Evolutionary conservation across 192 early-diverging fungal genomes (phyloP).

Genomic region (Hyaloraphidium curvatum): DNA sequence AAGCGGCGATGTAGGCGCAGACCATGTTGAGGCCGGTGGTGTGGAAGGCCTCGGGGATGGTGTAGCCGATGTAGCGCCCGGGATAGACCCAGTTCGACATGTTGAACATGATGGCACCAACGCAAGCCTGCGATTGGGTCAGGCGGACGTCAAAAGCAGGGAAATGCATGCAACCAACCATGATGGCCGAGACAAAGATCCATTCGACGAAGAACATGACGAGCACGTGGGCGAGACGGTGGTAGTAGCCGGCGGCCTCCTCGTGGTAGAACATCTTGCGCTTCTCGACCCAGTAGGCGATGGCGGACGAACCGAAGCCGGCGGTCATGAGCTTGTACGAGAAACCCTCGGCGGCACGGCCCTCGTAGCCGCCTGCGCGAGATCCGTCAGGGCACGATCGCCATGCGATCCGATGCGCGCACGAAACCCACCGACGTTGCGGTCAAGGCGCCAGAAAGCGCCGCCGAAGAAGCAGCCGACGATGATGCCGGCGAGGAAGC

Average conservation of each 20-base stretch:
- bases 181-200: background rate
- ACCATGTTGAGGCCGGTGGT: background rate
- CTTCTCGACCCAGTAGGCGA: slow-evolving; percentile 1
- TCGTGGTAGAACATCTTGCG: slow-evolving; percentile 1
- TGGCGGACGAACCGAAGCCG: slow-evolving; percentile 1
- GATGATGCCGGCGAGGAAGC: slow-evolving; percentile 4
- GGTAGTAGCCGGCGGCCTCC: slow-evolving; percentile 1
- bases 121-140: background rate
- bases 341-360: background rate
- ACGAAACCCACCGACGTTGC: background rate
- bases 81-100: background rate
- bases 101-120: background rate
- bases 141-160: too few relatives aligned
- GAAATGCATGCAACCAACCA: background rate
- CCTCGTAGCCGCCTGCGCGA: too few relatives aligned
- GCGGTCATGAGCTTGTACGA: background rate
- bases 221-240: background rate
- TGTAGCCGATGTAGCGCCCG: background rate
- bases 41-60: background rate
- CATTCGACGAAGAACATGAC: background rate
- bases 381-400: too few relatives aligned
- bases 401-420: too few relatives aligned
- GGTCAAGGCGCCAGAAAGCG: slow-evolving; percentile 5
- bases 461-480: slow-evolving; percentile 5
- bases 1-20: slow-evolving; percentile 3